Conservation (phyloP, 257 asterid species). For the Marsdenia floribunda region DNA sequence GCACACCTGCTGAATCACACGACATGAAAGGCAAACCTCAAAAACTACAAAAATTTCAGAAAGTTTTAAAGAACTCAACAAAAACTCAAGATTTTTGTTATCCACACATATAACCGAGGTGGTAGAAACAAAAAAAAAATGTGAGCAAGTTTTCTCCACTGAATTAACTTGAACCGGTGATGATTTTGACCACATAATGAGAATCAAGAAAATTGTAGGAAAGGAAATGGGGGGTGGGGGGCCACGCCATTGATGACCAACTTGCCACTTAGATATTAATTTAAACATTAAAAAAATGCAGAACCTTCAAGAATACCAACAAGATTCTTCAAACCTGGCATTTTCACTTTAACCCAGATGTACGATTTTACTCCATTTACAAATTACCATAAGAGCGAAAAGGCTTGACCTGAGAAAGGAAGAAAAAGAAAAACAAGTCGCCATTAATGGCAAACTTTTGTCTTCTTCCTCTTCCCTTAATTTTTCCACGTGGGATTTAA, state of each 20-base stretch:
- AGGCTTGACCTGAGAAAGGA: too few relatives aligned
- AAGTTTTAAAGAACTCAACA: slow-evolving; percentile 17
- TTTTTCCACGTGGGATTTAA: not conserved
- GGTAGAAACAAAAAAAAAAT: not conserved
- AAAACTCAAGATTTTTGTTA: not conserved
- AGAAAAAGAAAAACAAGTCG: slow-evolving; percentile 2
- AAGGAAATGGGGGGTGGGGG: too few relatives aligned
- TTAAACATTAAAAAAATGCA: not conserved
- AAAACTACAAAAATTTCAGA: slow-evolving; percentile 17
- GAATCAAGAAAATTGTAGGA: not conserved
- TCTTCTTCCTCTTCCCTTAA: not conserved
- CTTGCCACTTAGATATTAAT: not conserved
- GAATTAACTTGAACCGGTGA: not conserved
- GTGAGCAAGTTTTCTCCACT: not conserved
- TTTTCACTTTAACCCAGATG: not conserved
- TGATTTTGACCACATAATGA: not conserved
- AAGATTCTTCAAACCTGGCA: not conserved
- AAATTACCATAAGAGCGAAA: not conserved
- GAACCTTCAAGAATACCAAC: not conserved
- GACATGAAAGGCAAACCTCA: slow-evolving; percentile 5
- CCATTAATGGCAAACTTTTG: not conserved
- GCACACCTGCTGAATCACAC: slow-evolving; percentile 17
- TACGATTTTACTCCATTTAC: not conserved
- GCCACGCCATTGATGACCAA: not conserved
- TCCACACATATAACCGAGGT: not conserved